Base-by-base conservation (phyloP, 208 protist species). In the Crithidia bombi region DNA sequence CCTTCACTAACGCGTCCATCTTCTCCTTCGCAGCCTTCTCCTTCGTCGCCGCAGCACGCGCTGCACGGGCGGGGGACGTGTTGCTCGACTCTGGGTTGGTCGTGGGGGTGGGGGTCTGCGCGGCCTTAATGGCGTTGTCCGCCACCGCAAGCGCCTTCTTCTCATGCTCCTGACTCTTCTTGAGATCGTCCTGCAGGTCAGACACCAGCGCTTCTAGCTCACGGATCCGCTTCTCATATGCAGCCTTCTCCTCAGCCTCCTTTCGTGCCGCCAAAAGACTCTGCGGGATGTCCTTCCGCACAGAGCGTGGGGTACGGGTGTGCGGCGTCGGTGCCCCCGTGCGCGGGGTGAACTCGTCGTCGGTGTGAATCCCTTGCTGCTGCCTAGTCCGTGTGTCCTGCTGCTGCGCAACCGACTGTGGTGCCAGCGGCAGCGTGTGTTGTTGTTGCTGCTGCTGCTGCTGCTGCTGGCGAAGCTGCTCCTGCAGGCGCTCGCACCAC, bases 401-500 rank as follows among this genome's bases (percentile, higher is more conserved):
- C 51, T 39, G 51, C 51, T 57, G 51, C 32, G 11, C 15, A n/a
- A 10, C 12, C 30, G 51, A 15, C 32, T 9, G 21, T 32, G 30
- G 5, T 6, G 15, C 30, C 51, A 19, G 21, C 51, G 10, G 51
- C 52, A 47, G n/a, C 50, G 15, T n/a, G n/a, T n/a, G n/a, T n/a
- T n/a, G n/a, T n/a, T n/a, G n/a, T n/a, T n/a, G n/a, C 51, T 57
- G 51, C 52, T 70, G 15, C 52, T 64, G 30, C 65, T 56, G 44
- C 35, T 56, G 44, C 57, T 79, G 70, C 50, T 62, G 33, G 21
- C 56, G 59, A 30, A 76, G 68, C 55, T 86, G 78, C 44, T 46
- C 69, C 36, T 82, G 69, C 17, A 92, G 65, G 15, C 82, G 83
- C n/a, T 66, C 68, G 56, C 74, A 81, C 68, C 74, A 89, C 10